A percentile compares a stretch with the other conserved stretches of the same genome.
Conservation (phyloP, 768 basidiomycete genomes). For the Aureoboletus auriporus region DNA sequence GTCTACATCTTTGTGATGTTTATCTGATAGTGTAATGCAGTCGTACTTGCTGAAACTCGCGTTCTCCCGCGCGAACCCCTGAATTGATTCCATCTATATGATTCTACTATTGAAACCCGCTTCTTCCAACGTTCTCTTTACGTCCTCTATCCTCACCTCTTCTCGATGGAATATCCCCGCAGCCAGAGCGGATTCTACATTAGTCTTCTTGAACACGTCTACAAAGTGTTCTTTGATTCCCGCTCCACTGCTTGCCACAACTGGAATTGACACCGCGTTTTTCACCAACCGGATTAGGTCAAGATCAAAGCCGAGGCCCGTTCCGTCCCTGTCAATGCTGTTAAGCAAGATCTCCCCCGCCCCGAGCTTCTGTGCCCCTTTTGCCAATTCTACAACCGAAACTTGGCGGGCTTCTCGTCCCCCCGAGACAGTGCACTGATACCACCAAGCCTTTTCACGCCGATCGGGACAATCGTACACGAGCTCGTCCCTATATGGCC, state of each 20-base stretch:
- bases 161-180: slow-evolving; percentile 96
- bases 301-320: slow-evolving; percentile 87
- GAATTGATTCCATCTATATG: slow-evolving; percentile 1
- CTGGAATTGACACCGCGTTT: slow-evolving; percentile 76
- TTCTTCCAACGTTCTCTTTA: slow-evolving; percentile 57
- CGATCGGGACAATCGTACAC: slow-evolving; percentile 50
- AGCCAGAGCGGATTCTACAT: slow-evolving; percentile 87
- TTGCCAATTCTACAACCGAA: slow-evolving; percentile 87
- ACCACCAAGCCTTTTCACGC: slow-evolving; percentile 89
- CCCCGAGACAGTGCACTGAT: slow-evolving; percentile 95
- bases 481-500: slow-evolving; percentile 63
- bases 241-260: slow-evolving; percentile 94
- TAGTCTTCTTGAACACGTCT: slow-evolving; percentile 77
- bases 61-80: neutral
- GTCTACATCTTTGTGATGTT: slow-evolving; percentile 23
- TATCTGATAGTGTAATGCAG: slow-evolving; percentile 30
- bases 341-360: slow-evolving; percentile 96
- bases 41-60: neutral
- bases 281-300: slow-evolving; percentile 78
- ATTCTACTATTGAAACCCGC: slow-evolving; percentile 49
- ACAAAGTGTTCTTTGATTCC: slow-evolving; percentile 79
- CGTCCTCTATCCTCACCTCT: slow-evolving; percentile 79
- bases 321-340: slow-evolving; percentile 95
- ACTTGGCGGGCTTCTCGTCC: slow-evolving; percentile 81
- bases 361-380: slow-evolving; percentile 85